Evolutionary conservation across 2,329 filamentous ascomycete genomes (phyloP), one percentile per base, ranked within the genome.

Genomic region (Hypoxylon sp.): DNA sequence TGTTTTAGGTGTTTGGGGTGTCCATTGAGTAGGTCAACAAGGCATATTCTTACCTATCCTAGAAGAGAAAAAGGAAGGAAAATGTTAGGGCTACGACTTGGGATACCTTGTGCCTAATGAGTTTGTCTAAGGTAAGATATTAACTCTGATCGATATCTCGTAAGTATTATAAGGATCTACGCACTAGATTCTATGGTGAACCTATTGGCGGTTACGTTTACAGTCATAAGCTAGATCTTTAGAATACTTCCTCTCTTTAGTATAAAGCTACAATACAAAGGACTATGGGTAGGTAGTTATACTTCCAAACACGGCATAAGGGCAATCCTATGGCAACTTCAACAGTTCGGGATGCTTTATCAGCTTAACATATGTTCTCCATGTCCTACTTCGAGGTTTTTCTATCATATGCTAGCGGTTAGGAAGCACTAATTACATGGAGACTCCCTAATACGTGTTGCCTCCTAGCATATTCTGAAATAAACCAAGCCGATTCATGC

Each of bases 1-100:
- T 63, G 75, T 75, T 0, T 67, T 78, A 14, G 76, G 76, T 7
- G 75, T 69, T 34, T 78, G 76, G 76, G 75, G 73, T 6, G 68
- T 75, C 5, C 60, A 61, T n/a, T 74, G 21, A 71, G 21, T 32
- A 14, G 2, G 14, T 6, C 17, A n/a, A 23, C n/a, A 21, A 25
- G 25, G 19, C 41, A 19, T 21, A n/a, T 21, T 19, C 19, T 45
- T 11, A 19, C n/a, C n/a, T n/a, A n/a, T 10, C 41, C 32, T 13
- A 11, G 14, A 36, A 36, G 13, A 5, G 4, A 14, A 36, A 14
- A 36, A 6, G 11, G 34, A 6, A 36, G 11, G 34, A n/a, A 36
- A 36, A 36, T n/a, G 13, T n/a, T 14, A 6, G 13, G 3, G 14
- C 13, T 14, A n/a, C 6, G n/a, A n/a, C 34, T 36, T 36, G 3